These are phyloP conservation scores for Mucor racemosus DNA, from an alignment of 371 early-diverging fungal genomes.

Conservation along the genomic window DNA sequence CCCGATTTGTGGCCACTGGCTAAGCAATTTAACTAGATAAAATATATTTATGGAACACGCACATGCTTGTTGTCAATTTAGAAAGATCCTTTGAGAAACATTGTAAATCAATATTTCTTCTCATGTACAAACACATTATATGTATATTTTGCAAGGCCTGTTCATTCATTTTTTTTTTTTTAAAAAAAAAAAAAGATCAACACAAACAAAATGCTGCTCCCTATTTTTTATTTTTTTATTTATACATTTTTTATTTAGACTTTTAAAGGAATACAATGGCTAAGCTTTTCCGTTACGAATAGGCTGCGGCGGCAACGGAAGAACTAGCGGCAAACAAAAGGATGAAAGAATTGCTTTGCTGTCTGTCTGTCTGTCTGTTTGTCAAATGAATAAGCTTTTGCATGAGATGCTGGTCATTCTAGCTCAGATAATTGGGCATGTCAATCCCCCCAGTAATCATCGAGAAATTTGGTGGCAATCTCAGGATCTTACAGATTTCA, in stretches of 20 bases:
- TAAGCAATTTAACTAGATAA: slow-evolving; percentile 77
- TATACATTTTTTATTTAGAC: not conserved
- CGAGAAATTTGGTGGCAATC: not conserved
- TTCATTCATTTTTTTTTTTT: too few relatives aligned
- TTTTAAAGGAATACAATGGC: not conserved
- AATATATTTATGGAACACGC: not conserved
- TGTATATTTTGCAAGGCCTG: too few relatives aligned
- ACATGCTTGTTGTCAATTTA: not conserved
- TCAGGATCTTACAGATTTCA: too few relatives aligned
- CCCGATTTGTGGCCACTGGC: slow-evolving; percentile 55
- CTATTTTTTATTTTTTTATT: too few relatives aligned
- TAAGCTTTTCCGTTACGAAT: not conserved
- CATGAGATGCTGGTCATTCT: not conserved
- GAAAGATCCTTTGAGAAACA: not conserved
- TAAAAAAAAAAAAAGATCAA: not conserved
- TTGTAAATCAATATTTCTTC: too few relatives aligned
- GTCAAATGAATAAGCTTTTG: not conserved
- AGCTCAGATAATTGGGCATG: not conserved
- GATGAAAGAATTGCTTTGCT: not conserved
- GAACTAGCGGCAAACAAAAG: not conserved
- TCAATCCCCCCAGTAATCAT: not conserved
- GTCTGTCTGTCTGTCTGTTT: not conserved
- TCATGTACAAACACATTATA: too few relatives aligned
- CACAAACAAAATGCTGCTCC: not conserved
- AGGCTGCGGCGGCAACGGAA: not conserved